These are phyloP conservation scores for Kurtzmaniella quercitrusa DNA, from an alignment of 1,139 yeast species.

Conservation along the genomic window DNA sequence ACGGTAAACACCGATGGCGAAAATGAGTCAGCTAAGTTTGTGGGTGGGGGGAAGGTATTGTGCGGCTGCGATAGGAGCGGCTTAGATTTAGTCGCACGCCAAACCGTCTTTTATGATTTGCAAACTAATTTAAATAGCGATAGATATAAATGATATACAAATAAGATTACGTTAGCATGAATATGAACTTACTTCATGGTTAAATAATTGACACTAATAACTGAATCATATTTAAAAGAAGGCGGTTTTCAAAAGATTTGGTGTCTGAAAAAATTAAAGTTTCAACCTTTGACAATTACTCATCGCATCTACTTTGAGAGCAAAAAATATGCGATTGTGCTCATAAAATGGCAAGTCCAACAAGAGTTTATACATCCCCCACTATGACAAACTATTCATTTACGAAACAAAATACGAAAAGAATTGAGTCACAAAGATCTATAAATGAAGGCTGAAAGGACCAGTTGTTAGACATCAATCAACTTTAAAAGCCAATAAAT, in stretches of 20 bases:
- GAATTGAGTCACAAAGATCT: neutral
- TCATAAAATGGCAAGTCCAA: neutral
- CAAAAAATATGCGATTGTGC: neutral
- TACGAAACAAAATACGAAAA: neutral
- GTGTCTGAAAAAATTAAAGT: neutral
- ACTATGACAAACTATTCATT: neutral
- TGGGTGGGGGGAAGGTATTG: too few species aligned
- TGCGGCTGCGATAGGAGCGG: neutral
- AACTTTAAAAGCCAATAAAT: too few species aligned
- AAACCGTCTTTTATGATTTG: too few species aligned
- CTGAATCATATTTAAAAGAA: too few species aligned
- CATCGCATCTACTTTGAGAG: neutral
- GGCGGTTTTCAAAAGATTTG: too few species aligned
- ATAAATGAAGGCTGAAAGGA: too few species aligned
- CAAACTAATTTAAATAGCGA: too few species aligned
- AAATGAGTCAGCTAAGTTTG: neutral
- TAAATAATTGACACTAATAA: too few species aligned
- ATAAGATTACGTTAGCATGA: too few species aligned
- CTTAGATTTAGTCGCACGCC: neutral
- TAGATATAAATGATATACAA: too few species aligned
- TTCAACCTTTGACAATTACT: neutral
- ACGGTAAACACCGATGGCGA: conserved; percentile 1
- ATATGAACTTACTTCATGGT: too few species aligned
- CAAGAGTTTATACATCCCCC: neutral
- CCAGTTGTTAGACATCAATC: neutral